phyloP scores from a whole-genome alignment of 106 monocot genomes.

The Dendrobium huoshanense region DNA sequence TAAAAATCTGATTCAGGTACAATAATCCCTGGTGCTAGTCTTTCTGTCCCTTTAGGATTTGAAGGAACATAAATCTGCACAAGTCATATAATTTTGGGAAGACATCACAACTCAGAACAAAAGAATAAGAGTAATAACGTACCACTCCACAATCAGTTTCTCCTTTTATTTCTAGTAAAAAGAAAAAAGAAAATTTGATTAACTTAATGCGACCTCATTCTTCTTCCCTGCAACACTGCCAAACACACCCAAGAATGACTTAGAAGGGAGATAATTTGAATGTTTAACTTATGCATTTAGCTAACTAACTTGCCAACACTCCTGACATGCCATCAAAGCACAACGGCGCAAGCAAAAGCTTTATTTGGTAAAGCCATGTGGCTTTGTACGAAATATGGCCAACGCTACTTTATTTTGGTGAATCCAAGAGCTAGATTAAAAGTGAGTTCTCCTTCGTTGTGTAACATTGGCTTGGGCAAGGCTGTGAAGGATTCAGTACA shows the following conservation, averaged over 20 bases:
- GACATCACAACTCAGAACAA: background rate
- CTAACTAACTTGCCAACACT: background rate
- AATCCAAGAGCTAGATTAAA: background rate
- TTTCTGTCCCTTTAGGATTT: constrained; percentile 52
- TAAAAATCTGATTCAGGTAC: constrained; percentile 48
- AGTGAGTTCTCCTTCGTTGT: background rate
- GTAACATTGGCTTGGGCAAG: too few relatives aligned
- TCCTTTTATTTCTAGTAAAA: background rate
- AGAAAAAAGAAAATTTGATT: background rate
- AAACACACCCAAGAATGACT: background rate
- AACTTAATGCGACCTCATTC: background rate
- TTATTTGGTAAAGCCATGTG: background rate
- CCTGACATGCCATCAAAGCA: background rate
- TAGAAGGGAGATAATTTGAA: background rate
- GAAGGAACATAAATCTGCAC: constrained; percentile 51
- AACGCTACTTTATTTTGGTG: background rate
- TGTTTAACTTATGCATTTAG: background rate
- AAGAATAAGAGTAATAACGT: background rate
- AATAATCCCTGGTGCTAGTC: constrained; percentile 43
- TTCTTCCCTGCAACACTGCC: background rate
- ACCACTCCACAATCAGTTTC: background rate
- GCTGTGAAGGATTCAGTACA: too few relatives aligned
- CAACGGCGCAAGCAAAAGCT: background rate
- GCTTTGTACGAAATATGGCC: background rate
- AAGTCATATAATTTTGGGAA: background rate